These are phyloP conservation scores for Arthrobotrys conoides DNA, from an alignment of 2,329 filamentous ascomycete species.

Conservation along the genomic window DNA sequence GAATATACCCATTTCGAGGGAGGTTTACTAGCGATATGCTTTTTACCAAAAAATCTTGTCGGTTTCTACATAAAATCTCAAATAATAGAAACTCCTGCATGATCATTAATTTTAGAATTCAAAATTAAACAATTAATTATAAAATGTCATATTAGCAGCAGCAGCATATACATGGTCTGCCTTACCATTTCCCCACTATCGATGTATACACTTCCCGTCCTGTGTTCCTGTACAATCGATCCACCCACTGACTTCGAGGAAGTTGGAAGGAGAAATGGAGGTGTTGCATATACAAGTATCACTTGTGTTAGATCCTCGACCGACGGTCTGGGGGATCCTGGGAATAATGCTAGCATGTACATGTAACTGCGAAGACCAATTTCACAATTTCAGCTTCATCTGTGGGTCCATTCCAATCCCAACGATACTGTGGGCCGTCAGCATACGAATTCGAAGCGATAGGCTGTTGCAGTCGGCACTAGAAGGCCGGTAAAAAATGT, in stretches of 20 bases:
- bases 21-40: slow-evolving; percentile 17
- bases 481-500: slow-evolving; percentile 7
- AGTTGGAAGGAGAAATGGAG: slow-evolving; percentile 33
- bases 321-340: slow-evolving; percentile 22
- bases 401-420: slow-evolving; percentile 6
- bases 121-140: neutral
- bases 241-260: neutral
- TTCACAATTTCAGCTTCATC: slow-evolving; percentile 4
- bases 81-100: neutral
- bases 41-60: slow-evolving; percentile 7
- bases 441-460: neutral
- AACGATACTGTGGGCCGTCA: neutral
- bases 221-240: neutral
- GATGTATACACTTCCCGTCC: slow-evolving; percentile 5
- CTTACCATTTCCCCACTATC: slow-evolving; percentile 22
- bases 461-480: slow-evolving; percentile 17
- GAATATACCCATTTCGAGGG: slow-evolving; percentile 26
- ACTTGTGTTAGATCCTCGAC: slow-evolving; percentile 1
- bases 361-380: neutral
- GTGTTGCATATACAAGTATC: slow-evolving; percentile 12
- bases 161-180: neutral
- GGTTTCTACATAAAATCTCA: neutral
- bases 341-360: slow-evolving; percentile 5
- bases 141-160: neutral
- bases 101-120: neutral